Conservation (phyloP, 148 eudicot genomes). For the Fagopyrum homotropicum region DNA sequence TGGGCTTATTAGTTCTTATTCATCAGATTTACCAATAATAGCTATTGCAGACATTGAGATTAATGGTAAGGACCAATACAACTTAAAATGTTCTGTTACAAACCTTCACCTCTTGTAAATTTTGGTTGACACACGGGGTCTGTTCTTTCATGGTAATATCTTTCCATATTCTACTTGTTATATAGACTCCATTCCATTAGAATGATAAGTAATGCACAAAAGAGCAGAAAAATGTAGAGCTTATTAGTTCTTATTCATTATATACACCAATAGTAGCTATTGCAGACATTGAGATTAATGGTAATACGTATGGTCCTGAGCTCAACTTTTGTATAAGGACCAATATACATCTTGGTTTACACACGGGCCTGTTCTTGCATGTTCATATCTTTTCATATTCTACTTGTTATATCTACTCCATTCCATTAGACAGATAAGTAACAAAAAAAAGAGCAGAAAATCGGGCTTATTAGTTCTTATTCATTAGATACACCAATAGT, state of each 20-base stretch:
- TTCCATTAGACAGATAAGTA: neutral
- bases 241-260: neutral
- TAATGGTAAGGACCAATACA: neutral
- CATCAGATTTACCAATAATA: neutral
- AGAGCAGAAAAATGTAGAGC: too few relatives aligned
- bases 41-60: neutral
- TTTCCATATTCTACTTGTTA: too few relatives aligned
- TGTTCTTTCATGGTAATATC: neutral
- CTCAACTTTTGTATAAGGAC: too few relatives aligned
- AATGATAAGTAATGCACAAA: neutral
- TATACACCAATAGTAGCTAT: neutral
- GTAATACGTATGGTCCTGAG: too few relatives aligned
- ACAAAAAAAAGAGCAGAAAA: neutral
- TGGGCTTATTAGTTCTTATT: neutral
- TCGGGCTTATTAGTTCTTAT: neutral
- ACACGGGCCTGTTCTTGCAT: too few relatives aligned
- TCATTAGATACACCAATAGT: neutral
- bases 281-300: neutral
- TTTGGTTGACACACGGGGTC: neutral
- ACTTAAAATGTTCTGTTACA: neutral
- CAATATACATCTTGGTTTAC: too few relatives aligned
- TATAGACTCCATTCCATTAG: neutral
- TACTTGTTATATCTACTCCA: neutral
- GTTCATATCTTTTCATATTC: neutral
- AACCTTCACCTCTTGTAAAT: neutral